These are phyloP conservation scores for Scenedesmus sp. DNA, from an alignment of 163 green algal species.

Conservation along the genomic window DNA sequence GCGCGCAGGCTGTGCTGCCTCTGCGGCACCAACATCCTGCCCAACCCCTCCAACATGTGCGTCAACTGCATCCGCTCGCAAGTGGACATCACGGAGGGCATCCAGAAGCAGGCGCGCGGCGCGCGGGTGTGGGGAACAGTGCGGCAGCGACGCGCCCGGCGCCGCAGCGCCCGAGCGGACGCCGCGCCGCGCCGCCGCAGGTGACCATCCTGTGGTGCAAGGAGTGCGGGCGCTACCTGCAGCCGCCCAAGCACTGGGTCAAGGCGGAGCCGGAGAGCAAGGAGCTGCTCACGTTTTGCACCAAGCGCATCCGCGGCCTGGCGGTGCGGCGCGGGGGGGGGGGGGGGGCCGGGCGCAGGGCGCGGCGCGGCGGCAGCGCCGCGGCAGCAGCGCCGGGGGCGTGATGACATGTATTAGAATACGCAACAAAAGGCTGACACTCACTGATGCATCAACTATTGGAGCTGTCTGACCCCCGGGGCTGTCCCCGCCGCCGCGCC, in stretches of 20 bases:
- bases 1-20: constrained; percentile 92
- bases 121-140: too few relatives aligned
- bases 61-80: constrained; percentile 97
- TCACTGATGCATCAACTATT: constrained; percentile 37
- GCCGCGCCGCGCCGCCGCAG: constrained; percentile 39
- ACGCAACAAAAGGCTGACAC: constrained; percentile 30
- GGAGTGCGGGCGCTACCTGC: constrained; percentile 94
- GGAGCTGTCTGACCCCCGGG: constrained; percentile 41
- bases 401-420: constrained; percentile 28
- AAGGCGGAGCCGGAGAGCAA: constrained; percentile 93
- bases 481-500: too few relatives aligned
- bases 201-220: constrained; percentile 94
- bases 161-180: background rate
- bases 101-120: constrained; percentile 88
- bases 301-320: constrained; percentile 94
- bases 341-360: background rate
- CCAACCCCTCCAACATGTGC: constrained; percentile 99
- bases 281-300: constrained; percentile 97
- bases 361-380: too few relatives aligned
- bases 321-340: constrained; percentile 54
- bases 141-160: background rate
- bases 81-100: constrained; percentile 98
- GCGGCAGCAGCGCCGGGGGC: background rate
- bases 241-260: constrained; percentile 97
- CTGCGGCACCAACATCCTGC: constrained; percentile 88